Base-by-base conservation (phyloP, 2,329 filamentous ascomycete genomes). In the Drechslera avenae region DNA sequence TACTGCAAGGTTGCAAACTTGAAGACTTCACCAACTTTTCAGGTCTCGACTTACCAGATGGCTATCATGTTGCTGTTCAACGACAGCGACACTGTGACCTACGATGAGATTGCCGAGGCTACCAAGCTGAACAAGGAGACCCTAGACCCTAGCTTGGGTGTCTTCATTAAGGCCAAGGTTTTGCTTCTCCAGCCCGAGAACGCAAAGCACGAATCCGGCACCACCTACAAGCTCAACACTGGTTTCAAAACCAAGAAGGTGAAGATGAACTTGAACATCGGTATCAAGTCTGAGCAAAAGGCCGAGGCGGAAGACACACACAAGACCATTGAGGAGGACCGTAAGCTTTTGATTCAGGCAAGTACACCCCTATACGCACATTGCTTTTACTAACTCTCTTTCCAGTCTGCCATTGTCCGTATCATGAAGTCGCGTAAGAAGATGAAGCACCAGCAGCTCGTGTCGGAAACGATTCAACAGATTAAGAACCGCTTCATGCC, bases 401-500 rank as follows among this genome's bases (percentile, higher is more conserved):
- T 5, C 8, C 60, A 99, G 93, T 97, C 94, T 56, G 92, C 93
- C 18, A 97, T 99, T 74, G 94, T 99, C 50, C 90, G 94, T 69
- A 97, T 99, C 79, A 99, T 99, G 94, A 99, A 99, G 81, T 95
- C 93, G 3, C 88, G 94, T 54, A 97, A 99, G 86, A 90, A 88
- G 79, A 95, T 97, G 90, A 97, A 97, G 84, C 93, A 99, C 77
- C 86, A 88, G 55, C 89, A 94, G 70, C 86, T 99, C 10, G 91
- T 99, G 46, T 88, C 90, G 69, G 94, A 99, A 77, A 95, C 92
- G 18, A 97, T 99, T 73, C 88, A 87, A 69, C 94, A 97, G 76
- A 97, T 99, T 74, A 90, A 89, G 73, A 87, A 86, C 34, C 90
- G 94, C 33, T 99, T 99, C 76, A 86, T 91, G 50, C 94, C 94